These are phyloP conservation scores for Thelephora ganbajun DNA, from an alignment of 768 basidiomycete species.

Conservation along the genomic window DNA sequence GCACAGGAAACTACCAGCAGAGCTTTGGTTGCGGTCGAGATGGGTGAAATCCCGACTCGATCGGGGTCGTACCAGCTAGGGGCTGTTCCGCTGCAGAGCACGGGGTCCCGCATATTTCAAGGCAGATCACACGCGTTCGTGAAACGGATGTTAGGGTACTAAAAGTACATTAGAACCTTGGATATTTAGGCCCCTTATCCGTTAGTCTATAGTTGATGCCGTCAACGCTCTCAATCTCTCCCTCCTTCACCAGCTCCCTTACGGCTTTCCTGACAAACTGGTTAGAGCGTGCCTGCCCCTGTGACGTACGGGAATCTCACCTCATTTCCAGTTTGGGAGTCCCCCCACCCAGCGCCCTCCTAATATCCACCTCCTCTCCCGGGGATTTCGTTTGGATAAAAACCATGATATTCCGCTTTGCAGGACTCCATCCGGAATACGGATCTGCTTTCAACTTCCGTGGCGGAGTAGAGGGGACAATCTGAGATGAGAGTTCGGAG, in stretches of 20 bases:
- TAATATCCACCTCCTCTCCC: not conserved
- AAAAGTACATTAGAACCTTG: not conserved
- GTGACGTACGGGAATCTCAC: not conserved
- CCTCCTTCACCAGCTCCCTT: constrained; percentile 9
- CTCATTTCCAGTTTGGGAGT: constrained; percentile 5
- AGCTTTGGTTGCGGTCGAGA: too few relatives aligned
- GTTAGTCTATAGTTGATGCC: constrained; percentile 5
- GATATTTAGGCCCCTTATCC: not conserved
- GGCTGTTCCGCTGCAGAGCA: not conserved
- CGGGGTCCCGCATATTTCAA: not conserved
- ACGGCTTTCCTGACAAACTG: constrained; percentile 9
- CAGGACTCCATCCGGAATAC: constrained; percentile 6
- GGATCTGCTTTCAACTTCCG: constrained; percentile 7
- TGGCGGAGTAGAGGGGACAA: not conserved
- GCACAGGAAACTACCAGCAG: too few relatives aligned
- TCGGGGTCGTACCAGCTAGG: too few relatives aligned
- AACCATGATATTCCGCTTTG: constrained; percentile 8
- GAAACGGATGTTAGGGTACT: constrained; percentile 15
- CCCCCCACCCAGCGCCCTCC: not conserved
- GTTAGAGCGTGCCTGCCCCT: not conserved
- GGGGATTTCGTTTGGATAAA: constrained; percentile 7
- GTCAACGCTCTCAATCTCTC: constrained; percentile 8
- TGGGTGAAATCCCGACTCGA: not conserved
- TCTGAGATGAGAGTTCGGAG: not conserved
- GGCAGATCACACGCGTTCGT: not conserved